Evolutionary conservation across 192 early-diverging fungal species (phyloP).

Genomic region (Coemansia javaensis): DNA sequence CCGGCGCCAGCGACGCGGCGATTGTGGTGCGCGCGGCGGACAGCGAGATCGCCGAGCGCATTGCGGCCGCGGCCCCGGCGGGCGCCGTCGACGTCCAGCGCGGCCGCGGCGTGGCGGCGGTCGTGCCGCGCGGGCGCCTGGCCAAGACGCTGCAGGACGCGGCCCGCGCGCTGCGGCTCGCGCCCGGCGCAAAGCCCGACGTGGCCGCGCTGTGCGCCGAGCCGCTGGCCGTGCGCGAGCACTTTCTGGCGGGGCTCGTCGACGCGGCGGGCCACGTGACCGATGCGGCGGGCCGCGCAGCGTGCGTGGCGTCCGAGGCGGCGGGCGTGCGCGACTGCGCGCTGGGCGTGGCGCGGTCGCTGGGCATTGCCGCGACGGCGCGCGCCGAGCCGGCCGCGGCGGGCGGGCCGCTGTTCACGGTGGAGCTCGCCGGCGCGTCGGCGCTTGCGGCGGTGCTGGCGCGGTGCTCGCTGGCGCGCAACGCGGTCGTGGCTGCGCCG

Average conservation of each 20-base stretch:
- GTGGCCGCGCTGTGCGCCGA: constrained; percentile 1
- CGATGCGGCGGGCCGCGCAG: neutral
- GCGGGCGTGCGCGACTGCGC: neutral
- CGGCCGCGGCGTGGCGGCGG: neutral
- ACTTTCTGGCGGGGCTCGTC: constrained; percentile 32
- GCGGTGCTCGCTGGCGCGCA: constrained; percentile 8
- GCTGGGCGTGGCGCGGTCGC: constrained; percentile 10
- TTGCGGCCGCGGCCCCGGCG: neutral
- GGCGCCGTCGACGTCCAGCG: neutral
- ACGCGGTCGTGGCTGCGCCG: neutral
- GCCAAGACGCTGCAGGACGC: neutral
- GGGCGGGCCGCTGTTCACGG: neutral
- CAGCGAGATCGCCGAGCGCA: constrained; percentile 8
- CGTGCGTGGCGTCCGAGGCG: neutral
- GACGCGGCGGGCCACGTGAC: constrained; percentile 15
- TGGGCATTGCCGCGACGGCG: constrained; percentile 14
- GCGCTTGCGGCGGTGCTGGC: constrained; percentile 11
- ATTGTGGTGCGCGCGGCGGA: constrained; percentile 9
- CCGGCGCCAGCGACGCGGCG: neutral
- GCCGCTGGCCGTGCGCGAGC: constrained; percentile 24
- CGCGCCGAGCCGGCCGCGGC: neutral
- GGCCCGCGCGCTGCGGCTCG: neutral
- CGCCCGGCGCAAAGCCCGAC: neutral
- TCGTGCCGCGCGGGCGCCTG: constrained; percentile 2
- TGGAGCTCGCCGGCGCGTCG: constrained; percentile 1